phyloP scores from a whole-genome alignment of 176 grass and related monocot genomes.

The Guadua angustifolia region DNA sequence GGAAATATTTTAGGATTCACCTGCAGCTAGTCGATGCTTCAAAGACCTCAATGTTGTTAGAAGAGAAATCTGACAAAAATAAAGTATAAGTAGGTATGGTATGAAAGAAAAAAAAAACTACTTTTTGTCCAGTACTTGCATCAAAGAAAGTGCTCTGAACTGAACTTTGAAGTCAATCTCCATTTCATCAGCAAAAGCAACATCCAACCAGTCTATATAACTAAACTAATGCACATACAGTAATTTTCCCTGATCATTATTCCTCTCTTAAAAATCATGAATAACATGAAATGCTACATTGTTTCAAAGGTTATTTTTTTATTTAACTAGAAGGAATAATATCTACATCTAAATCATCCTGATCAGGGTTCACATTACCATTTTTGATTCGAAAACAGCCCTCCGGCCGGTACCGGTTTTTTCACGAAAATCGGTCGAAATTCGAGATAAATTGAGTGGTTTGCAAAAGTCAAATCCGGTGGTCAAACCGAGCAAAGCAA shows the following conservation, averaged over 20 bases:
- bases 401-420: too few species aligned
- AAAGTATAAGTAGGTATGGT: not conserved
- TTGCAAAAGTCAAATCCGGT: too few species aligned
- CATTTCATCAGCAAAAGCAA: conserved; percentile 2
- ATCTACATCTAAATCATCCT: not conserved
- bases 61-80: conserved; percentile 65
- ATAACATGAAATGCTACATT: too few species aligned
- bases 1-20: conserved; percentile 48
- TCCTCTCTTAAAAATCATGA: not conserved
- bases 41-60: conserved; percentile 80
- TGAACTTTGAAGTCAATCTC: too few species aligned
- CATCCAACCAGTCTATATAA: conserved; percentile 1
- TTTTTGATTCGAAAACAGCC: too few species aligned
- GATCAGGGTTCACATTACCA: too few species aligned
- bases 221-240: not conserved
- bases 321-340: not conserved
- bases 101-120: not conserved
- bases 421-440: too few species aligned
- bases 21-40: conserved; percentile 92
- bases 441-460: too few species aligned
- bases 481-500: too few species aligned
- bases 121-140: not conserved
- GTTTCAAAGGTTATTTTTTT: conserved; percentile 4
- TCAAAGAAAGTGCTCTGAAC: not conserved
- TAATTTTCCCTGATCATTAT: not conserved